Conservation (phyloP, 1,284 basidiomycete species). For the Heterobasidion annosum region DNA sequence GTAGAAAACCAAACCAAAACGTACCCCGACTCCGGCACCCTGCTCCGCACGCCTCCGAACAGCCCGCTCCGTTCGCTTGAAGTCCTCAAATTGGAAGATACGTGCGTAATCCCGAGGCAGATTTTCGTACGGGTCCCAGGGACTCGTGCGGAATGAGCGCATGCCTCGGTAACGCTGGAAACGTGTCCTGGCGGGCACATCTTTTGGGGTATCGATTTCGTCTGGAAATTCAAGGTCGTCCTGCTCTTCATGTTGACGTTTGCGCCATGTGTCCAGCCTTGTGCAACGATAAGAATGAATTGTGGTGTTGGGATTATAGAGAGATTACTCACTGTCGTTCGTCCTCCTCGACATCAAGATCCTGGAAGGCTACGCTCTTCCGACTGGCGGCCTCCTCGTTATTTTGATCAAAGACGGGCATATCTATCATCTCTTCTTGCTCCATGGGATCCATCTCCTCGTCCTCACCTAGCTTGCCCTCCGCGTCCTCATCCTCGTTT, state of each 20-base stretch:
- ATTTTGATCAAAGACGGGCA: too few relatives aligned
- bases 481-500: constrained; percentile 25
- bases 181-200: constrained; percentile 76
- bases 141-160: constrained; percentile 88
- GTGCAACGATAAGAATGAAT: constrained; percentile 5
- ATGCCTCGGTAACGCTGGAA: constrained; percentile 93
- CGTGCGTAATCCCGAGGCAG: constrained; percentile 89
- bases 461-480: constrained; percentile 35
- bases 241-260: constrained; percentile 59
- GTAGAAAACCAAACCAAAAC: constrained; percentile 11
- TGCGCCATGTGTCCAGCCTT: constrained; percentile 65
- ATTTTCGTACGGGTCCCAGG: constrained; percentile 98
- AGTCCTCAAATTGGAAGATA: constrained; percentile 98
- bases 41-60: constrained; percentile 61
- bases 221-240: constrained; percentile 89
- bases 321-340: constrained; percentile 60
- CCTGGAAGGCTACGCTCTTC: constrained; percentile 55
- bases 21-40: constrained; percentile 53
- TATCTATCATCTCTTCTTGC: constrained; percentile 26
- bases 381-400: constrained; percentile 20
- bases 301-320: background rate
- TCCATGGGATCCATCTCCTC: constrained; percentile 64
- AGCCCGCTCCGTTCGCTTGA: constrained; percentile 75
- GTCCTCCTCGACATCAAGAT: constrained; percentile 79
- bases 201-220: constrained; percentile 93